Conservation (phyloP, 495 filamentous ascomycete species). For the Venustampulla echinocandica region DNA sequence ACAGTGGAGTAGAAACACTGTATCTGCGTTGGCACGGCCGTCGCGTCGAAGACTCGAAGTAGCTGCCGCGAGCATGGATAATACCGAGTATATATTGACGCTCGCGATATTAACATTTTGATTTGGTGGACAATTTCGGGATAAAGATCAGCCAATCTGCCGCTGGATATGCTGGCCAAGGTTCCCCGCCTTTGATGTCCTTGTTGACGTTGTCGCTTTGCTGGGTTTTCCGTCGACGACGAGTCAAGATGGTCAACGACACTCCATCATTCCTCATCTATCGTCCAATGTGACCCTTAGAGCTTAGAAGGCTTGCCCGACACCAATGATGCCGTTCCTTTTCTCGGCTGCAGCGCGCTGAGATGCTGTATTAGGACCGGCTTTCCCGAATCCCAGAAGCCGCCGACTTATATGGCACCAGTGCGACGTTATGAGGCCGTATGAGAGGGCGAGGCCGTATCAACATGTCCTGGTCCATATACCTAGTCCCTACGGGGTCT, state of each 20-base stretch:
- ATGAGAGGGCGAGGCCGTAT: too few species aligned
- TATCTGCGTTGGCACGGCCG: too few species aligned
- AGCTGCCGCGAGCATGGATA: background rate
- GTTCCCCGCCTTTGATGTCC: background rate
- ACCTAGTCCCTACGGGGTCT: background rate
- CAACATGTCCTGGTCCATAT: too few species aligned
- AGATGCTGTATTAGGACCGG: background rate
- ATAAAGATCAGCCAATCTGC: conserved; percentile 1
- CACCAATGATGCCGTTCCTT: background rate
- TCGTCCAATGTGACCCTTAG: background rate
- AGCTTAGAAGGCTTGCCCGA: background rate
- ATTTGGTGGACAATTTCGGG: conserved; percentile 1
- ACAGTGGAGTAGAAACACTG: background rate
- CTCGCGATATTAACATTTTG: background rate
- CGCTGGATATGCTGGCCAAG: background rate
- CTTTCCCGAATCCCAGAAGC: background rate
- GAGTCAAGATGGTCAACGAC: too few species aligned
- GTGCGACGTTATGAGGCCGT: too few species aligned
- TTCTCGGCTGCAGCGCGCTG: background rate
- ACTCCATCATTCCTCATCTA: background rate
- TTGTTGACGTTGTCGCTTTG: too few species aligned
- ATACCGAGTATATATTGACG: background rate
- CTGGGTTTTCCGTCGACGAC: too few species aligned
- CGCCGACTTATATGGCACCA: background rate
- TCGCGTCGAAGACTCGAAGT: too few species aligned